These are phyloP conservation scores for Euphorbia peplus DNA, from an alignment of 345 rosid genomes.

Conservation along the genomic window DNA sequence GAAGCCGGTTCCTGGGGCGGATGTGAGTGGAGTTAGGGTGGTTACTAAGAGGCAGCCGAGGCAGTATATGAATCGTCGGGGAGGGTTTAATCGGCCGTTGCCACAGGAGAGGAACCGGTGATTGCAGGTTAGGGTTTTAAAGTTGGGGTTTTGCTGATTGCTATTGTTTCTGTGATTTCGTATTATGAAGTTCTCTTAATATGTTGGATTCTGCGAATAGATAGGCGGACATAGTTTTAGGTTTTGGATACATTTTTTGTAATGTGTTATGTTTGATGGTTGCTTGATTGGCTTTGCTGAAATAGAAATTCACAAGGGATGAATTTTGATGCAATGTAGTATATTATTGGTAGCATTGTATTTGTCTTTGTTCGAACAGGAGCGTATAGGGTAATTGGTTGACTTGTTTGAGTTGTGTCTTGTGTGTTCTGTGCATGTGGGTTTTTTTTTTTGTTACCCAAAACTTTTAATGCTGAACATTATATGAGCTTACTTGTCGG, in stretches of 20 bases:
- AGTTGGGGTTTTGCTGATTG: not conserved
- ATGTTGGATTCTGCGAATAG: not conserved
- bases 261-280: not conserved
- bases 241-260: not conserved
- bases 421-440: not conserved
- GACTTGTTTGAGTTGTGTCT: not conserved
- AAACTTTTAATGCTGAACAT: not conserved
- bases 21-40: slow-evolving; percentile 72
- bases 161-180: not conserved
- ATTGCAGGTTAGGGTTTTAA: slow-evolving; percentile 35
- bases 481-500: not conserved
- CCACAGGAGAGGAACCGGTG: slow-evolving; percentile 78
- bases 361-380: not conserved
- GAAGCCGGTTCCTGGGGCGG: slow-evolving; percentile 80
- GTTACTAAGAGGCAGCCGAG: slow-evolving; percentile 85
- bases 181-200: not conserved
- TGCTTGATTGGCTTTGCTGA: not conserved
- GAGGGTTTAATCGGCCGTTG: slow-evolving; percentile 88
- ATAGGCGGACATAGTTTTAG: not conserved
- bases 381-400: not conserved
- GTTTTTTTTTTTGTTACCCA: not conserved
- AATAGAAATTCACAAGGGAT: not conserved
- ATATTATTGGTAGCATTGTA: not conserved
- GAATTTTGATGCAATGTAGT: not conserved
- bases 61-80: slow-evolving; percentile 94